Evolutionary conservation across 108 stramenopile genomes (phyloP), one percentile per base, ranked within the genome.

Genomic region (Cylindrotheca fusiformis): DNA sequence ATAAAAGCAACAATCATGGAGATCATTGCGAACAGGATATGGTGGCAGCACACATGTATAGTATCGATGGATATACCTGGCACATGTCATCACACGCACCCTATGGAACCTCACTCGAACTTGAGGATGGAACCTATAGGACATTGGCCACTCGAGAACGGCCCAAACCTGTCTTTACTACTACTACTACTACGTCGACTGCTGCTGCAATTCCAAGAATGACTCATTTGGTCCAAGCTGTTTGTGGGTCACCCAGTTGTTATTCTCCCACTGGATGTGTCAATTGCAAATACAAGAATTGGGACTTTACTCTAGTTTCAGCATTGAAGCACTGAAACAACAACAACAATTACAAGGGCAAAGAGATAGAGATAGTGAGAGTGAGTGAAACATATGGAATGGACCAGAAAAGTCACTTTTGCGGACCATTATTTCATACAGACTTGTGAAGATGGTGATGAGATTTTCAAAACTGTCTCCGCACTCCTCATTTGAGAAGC

Each of bases 71-170:
- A 6, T 10, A 10, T 14, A 14, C 6, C 14, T 41, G 36, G 36
- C 36, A 41, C 14, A 6, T 41, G 6, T 41, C 36, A 6, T 10
- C 6, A 14, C 10, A 41, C 10, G 10, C 20, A 59, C 58, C 58
- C 1, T 59, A 59, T 29, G 58, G 58, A 18, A 59, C 58, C 45
- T 22, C 20, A 4, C 21, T 59, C 18, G 17, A 17, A 18, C 58
- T 59, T 21, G 24, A 29, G 3, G n/a, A 24, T 4, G 58, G 58
- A 4, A 29, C 32, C 22, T 29, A 29, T 18, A 48, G 32, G 21
- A 59, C 58, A 18, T 24, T 59, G 32, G 36, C 58, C 24, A 59
- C 58, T 48, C 28, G 58, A 48, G 58, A 59, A 29, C 36, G 58
- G 24, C 58, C 58, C 4, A 59, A 59, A 29, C 58, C 29, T 21